Evolutionary conservation across 306 rosid genomes (phyloP).

Genomic region (Mimosa pudica): DNA sequence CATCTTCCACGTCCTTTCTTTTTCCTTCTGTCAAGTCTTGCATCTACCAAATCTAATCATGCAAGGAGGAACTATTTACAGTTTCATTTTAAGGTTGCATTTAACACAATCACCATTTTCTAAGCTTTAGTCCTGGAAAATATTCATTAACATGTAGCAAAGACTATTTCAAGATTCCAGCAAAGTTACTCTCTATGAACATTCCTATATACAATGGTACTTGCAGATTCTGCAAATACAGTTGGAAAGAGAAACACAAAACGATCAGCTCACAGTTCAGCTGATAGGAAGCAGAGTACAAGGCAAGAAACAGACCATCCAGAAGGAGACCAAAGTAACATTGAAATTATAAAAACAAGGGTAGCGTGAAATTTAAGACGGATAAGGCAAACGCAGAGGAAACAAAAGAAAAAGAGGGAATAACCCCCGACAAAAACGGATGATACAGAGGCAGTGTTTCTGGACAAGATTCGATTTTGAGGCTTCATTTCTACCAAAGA

Average conservation of each 20-base stretch:
- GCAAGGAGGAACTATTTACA: slow-evolving; percentile 2
- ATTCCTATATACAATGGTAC: slow-evolving; percentile 46
- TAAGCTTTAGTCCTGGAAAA: background rate
- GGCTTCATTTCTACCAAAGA: slow-evolving; percentile 46
- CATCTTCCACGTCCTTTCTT: slow-evolving; percentile 30
- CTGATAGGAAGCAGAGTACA: background rate
- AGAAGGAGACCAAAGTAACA: slow-evolving; percentile 23
- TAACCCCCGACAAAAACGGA: slow-evolving; percentile 3
- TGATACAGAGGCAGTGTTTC: background rate
- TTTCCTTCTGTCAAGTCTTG: background rate
- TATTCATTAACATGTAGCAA: background rate
- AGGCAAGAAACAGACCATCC: background rate
- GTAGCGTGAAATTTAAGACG: slow-evolving; percentile 18
- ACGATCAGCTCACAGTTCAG: slow-evolving; percentile 12
- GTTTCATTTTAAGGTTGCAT: background rate
- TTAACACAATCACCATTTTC: background rate
- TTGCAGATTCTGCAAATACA: slow-evolving; percentile 24
- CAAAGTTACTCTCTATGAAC: slow-evolving; percentile 23
- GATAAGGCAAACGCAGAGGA: too few relatives aligned
- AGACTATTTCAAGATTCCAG: slow-evolving; percentile 10
- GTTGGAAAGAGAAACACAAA: slow-evolving; percentile 3
- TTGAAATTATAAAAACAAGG: background rate
- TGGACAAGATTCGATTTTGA: background rate
- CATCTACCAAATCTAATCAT: slow-evolving; percentile 19
- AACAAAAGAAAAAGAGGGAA: background rate